Percentiles rank a stretch among this genome's conserved stretches.
phyloP scores from a whole-genome alignment of 305 asterid genomes.

The Coffea humblotiana region DNA sequence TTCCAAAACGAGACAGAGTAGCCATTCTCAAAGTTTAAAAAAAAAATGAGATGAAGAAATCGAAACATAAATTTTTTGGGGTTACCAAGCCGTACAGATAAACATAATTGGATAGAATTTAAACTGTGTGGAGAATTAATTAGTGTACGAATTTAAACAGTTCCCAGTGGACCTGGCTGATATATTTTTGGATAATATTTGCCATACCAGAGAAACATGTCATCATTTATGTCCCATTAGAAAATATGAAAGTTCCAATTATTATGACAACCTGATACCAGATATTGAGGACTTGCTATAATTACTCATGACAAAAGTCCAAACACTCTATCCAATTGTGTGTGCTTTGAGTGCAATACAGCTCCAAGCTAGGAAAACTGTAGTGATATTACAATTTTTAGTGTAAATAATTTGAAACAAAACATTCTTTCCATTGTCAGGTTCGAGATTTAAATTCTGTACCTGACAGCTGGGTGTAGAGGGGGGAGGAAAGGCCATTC shows the following conservation, averaged over 20 bases:
- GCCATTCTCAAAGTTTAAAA: neutral
- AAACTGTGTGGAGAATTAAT: neutral
- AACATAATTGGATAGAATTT: neutral
- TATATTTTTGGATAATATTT: neutral
- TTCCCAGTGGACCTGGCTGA: slow-evolving; percentile 8
- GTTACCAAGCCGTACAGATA: neutral
- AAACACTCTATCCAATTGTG: neutral
- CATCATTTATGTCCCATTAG: slow-evolving; percentile 10
- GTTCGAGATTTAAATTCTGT: no score
- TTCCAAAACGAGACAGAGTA: no score
- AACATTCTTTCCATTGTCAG: neutral
- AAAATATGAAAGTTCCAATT: slow-evolving; percentile 17
- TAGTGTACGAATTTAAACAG: neutral
- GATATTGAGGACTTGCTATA: slow-evolving; percentile 15
- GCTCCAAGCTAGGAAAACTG: neutral
- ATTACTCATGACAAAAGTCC: slow-evolving; percentile 12
- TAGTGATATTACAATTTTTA: neutral
- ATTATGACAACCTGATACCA: slow-evolving; percentile 19
- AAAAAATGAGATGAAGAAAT: neutral
- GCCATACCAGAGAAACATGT: slow-evolving; percentile 3
- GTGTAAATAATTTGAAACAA: neutral
- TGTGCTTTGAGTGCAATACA: slow-evolving; percentile 7
- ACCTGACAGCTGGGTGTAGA: no score
- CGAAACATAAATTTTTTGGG: neutral
- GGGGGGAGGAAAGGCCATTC: no score